Percentiles rank a stretch among this genome's conserved stretches.
phyloP scores from a whole-genome alignment of 2,329 filamentous ascomycete species.

The Cladosporium sp. region DNA sequence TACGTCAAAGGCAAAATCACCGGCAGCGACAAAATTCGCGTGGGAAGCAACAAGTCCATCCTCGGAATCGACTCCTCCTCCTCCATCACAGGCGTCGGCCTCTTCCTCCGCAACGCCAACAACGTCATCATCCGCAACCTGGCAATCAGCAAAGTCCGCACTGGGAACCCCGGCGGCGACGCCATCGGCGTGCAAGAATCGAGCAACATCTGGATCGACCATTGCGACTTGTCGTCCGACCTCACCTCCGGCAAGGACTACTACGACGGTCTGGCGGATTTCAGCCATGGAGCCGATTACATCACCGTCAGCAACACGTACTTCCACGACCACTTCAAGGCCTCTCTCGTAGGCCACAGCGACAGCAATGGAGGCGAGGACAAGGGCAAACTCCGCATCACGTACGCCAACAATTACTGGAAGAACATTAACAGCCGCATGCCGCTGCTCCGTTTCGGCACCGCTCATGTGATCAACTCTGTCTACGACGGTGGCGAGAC shows the following conservation, averaged over 20 bases:
- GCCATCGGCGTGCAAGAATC: slow-evolving; percentile 47
- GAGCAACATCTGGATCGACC: slow-evolving; percentile 60
- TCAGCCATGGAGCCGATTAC: slow-evolving; percentile 60
- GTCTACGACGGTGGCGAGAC: slow-evolving; percentile 38
- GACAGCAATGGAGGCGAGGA: slow-evolving; percentile 57
- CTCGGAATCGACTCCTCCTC: slow-evolving; percentile 44
- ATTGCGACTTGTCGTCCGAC: slow-evolving; percentile 60
- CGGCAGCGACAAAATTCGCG: slow-evolving; percentile 40
- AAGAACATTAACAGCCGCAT: slow-evolving; percentile 59
- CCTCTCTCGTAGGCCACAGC: slow-evolving; percentile 55
- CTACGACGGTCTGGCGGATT: slow-evolving; percentile 63
- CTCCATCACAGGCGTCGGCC: slow-evolving; percentile 42
- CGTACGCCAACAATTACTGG: slow-evolving; percentile 64
- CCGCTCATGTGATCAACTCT: slow-evolving; percentile 57
- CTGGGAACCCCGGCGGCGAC: slow-evolving; percentile 44
- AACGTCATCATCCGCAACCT: slow-evolving; percentile 58
- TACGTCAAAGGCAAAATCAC: slow-evolving; percentile 45
- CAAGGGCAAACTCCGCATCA: slow-evolving; percentile 57
- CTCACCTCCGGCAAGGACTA: slow-evolving; percentile 60
- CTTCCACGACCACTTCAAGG: slow-evolving; percentile 59
- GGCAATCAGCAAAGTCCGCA: slow-evolving; percentile 46
- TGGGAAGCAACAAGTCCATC: slow-evolving; percentile 48
- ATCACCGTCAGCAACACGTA: slow-evolving; percentile 48
- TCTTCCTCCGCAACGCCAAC: slow-evolving; percentile 44
- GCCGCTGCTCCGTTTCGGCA: slow-evolving; percentile 62